These are phyloP conservation scores for Acidomyces sp. DNA, from an alignment of 495 filamentous ascomycete genomes.

Conservation along the genomic window DNA sequence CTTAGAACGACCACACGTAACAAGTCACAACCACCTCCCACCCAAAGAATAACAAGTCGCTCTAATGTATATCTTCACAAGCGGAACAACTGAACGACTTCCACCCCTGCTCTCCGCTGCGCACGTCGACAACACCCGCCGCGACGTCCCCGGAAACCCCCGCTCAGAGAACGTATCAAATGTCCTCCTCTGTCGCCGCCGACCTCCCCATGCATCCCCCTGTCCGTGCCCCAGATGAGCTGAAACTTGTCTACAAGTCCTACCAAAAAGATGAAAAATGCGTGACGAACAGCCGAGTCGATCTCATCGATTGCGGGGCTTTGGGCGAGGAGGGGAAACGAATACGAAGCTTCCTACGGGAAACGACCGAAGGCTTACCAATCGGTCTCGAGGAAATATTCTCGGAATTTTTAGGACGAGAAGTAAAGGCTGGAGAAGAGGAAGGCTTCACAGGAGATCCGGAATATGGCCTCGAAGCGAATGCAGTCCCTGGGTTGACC, in stretches of 20 bases:
- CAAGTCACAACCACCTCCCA: too few relatives aligned
- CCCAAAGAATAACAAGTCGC: too few relatives aligned
- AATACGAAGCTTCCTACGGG: too few relatives aligned
- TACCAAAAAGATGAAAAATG: not conserved
- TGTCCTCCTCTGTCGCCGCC: too few relatives aligned
- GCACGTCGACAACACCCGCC: too few relatives aligned
- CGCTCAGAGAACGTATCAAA: too few relatives aligned
- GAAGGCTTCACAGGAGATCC: not conserved
- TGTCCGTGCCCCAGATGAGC: not conserved
- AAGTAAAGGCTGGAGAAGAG: not conserved
- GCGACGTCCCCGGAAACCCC: too few relatives aligned
- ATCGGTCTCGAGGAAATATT: not conserved
- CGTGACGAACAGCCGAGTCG: not conserved
- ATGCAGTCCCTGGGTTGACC: slow-evolving; percentile 2
- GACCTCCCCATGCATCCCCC: too few relatives aligned
- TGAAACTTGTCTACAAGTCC: slow-evolving; percentile 1
- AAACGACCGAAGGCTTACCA: not conserved
- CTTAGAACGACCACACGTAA: too few relatives aligned
- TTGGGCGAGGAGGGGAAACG: not conserved
- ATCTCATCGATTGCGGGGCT: slow-evolving; percentile 1
- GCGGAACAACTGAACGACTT: too few relatives aligned
- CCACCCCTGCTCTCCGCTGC: too few relatives aligned
- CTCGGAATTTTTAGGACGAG: not conserved
- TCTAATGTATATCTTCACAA: too few relatives aligned
- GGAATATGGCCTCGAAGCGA: not conserved